Percentiles rank a stretch among this genome's conserved stretches.
Evolutionary conservation across 805 yeast species (phyloP).

Genomic region (Tetrapisispora fleetii): DNA sequence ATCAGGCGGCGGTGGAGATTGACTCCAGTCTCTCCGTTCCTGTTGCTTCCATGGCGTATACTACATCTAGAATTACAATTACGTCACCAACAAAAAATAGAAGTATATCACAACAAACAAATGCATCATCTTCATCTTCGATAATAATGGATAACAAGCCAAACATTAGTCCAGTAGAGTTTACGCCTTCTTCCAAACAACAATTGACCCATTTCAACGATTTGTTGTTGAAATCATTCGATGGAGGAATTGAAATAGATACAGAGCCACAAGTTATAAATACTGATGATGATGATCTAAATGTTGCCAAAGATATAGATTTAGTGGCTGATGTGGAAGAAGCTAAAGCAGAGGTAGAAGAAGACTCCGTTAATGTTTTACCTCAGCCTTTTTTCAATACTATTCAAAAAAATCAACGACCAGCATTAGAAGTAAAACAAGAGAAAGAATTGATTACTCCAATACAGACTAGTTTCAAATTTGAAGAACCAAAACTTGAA

Average conservation of each 20-base stretch:
- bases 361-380: not conserved
- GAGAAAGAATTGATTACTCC: not conserved
- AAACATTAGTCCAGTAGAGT: conserved; percentile 7
- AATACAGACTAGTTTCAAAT: not conserved
- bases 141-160: not conserved
- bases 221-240: conserved; percentile 19
- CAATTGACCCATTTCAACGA: conserved; percentile 21
- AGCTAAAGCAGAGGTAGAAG: no score
- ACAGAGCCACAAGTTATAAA: not conserved
- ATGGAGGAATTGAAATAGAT: not conserved
- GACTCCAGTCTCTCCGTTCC: conserved; percentile 9
- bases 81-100: conserved; percentile 19
- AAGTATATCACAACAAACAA: conserved; percentile 1
- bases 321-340: not conserved
- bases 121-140: not conserved
- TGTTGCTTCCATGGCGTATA: conserved; percentile 28
- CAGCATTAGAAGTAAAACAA: not conserved
- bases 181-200: conserved; percentile 24
- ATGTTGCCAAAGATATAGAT: not conserved
- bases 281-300: not conserved
- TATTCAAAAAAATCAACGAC: not conserved
- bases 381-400: not conserved
- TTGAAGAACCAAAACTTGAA: not conserved
- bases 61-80: conserved; percentile 30
- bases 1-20: not conserved